Evolutionary conservation across 2,329 filamentous ascomycete species (phyloP), one percentile per base, ranked within the genome.

Genomic region (Coniochaeta sp.): DNA sequence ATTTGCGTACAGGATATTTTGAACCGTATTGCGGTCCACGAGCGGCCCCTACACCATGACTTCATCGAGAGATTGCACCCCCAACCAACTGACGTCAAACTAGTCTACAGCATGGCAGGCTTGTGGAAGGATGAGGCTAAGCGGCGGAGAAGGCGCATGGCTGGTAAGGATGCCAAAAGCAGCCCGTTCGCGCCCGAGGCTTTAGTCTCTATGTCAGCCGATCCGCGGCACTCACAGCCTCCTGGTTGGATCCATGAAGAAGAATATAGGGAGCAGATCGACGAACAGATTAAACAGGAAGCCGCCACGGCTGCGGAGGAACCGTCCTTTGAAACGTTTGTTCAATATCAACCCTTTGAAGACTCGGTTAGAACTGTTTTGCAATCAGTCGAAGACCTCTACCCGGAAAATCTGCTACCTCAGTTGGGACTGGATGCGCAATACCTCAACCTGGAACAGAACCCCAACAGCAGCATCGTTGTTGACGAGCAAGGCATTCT

Each of bases 231-330:
- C 62, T 84, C 85, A 2, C 82, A 87, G 43, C 80, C 85, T n/a
- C 85, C 86, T n/a, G 88, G 86, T 0, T 99, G 95, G 93, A 89
- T 97, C 60, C 93, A 97, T 66, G 93, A 98, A 71, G 87, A 91
- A 55, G 93, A 96, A 68, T 93, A 89, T 68, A 79, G 85, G 34
- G 77, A 86, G 50, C 81, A 89, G 66, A 77, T 96, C 1, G 73
- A 77, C 33, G 76, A 82, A 28, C 78, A 96, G 26, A 83, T 90
- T 9, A 79, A 88, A 26, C 92, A 97, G 70, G 81, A 77, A 62
- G 73, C 73, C 6, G 77, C 80, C 40, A 74, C 73, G 28, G 71
- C 77, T 26, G 76, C 71, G 17, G 68, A 71, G 6, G 70, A 77
- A 11, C 63, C 83, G 14, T 79, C 76, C 0, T 93, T 93, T 66